These are phyloP conservation scores for Haplosporangium gracile DNA, from an alignment of 192 early-diverging fungal species.

Conservation along the genomic window DNA sequence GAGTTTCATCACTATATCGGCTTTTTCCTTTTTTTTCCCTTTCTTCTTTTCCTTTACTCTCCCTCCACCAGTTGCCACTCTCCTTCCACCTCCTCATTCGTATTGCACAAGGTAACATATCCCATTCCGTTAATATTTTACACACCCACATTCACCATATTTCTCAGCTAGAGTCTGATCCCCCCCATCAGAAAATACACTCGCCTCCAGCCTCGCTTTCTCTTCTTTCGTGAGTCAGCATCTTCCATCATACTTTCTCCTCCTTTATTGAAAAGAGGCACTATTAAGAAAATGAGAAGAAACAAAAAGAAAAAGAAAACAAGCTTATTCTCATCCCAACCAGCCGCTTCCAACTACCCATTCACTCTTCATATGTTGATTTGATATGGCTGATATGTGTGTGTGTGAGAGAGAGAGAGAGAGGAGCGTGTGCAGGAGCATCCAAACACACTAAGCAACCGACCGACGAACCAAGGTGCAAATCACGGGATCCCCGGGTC, in stretches of 20 bases:
- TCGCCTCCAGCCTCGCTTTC: no score
- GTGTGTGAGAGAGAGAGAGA: no score
- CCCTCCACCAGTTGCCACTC: not conserved
- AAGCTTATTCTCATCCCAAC: slow-evolving; percentile 5
- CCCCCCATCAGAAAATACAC: no score
- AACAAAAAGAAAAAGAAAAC: not conserved
- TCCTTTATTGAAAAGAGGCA: not conserved
- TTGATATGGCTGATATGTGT: no score
- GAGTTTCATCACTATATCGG: no score
- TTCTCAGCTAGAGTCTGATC: no score
- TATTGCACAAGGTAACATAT: not conserved
- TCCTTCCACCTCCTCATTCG: not conserved
- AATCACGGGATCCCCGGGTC: slow-evolving; percentile 1
- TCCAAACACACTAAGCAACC: not conserved
- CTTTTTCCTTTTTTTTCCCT: not conserved
- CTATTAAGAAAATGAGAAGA: not conserved
- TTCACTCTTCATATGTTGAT: not conserved
- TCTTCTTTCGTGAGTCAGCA: not conserved
- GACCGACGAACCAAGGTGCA: not conserved
- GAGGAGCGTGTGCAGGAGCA: no score
- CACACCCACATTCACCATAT: not conserved
- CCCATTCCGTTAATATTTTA: not conserved
- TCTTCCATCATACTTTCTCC: not conserved
- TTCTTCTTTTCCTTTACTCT: not conserved
- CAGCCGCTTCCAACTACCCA: not conserved